Conservation (phyloP, 305 asterid genomes). For the Fraxinus ornus region DNA sequence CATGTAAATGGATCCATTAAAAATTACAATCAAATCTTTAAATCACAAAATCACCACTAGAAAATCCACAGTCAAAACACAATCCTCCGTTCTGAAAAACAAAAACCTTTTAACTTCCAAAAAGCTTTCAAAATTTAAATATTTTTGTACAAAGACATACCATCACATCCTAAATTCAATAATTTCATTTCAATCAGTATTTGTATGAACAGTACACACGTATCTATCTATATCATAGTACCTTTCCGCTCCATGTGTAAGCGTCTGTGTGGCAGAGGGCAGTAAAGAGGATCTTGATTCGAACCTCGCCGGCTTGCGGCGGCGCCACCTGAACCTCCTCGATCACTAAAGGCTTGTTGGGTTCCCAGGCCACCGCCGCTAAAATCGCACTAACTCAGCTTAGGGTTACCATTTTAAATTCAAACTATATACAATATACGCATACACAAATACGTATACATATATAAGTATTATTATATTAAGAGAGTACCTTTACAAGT, state of each 20-base stretch:
- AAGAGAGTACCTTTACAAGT: constrained; percentile 87
- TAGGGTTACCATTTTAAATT: constrained; percentile 12
- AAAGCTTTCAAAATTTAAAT: neutral
- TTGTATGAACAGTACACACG: neutral
- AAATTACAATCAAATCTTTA: neutral
- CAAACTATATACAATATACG: neutral
- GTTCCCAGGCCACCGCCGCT: constrained; percentile 99
- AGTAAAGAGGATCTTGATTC: constrained; percentile 73
- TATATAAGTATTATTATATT: neutral
- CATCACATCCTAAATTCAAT: neutral
- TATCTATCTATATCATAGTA: constrained; percentile 9
- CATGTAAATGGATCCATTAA: neutral
- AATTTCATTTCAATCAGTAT: neutral
- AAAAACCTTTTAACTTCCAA: neutral
- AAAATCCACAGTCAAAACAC: neutral
- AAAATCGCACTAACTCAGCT: neutral
- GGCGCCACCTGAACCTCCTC: constrained; percentile 99
- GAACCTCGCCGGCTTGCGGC: constrained; percentile 95
- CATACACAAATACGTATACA: neutral
- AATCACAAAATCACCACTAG: neutral
- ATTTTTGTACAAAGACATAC: neutral
- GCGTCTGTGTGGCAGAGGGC: constrained; percentile 99
- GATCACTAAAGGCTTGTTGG: constrained; percentile 90
- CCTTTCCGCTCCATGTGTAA: constrained; percentile 99
- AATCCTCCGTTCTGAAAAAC: neutral